Base-by-base conservation (phyloP, 106 monocot genomes). In the Dendrobium officinale region DNA sequence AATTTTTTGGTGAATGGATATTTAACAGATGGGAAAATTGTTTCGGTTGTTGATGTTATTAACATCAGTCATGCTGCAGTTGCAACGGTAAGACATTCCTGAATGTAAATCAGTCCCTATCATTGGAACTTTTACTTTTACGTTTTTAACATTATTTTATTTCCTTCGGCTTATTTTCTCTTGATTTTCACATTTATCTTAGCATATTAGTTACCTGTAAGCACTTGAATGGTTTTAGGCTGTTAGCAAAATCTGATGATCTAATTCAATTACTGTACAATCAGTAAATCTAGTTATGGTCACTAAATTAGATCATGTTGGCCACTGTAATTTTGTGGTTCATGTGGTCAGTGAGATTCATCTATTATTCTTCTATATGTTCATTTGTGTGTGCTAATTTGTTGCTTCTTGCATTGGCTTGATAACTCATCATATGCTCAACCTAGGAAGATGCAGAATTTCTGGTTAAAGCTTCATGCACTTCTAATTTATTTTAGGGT, bases 21-120 rank as follows among this genome's bases (percentile, higher is more conserved):
- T 74, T 74, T n/a, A 42, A 41, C 77, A 92, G 94, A 92, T 87
- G 94, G 90, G 40, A 87, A 82, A n/a, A 75, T 95, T 80, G 86
- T 95, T 43, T 85, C 87, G 22, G 82, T 92, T 20, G 74, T 95
- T 64, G 94, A 49, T 77, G 55, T 55, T 58, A 79, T 88, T 68
- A 80, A 88, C 64, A 76, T 88, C 49, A 84, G 82, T 20, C 79
- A 80, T 80, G 82, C 90, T 44, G 84, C 83, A 67, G 82, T 88
- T 55, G 78, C 88, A 43, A 76, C 90, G n/a, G 86, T 91, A 84
- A 84, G 79, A 67, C 19, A 42, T 40, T 68, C 29, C 27, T 47
- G 18, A 37, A 67, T 59, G 45, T 70, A 59, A 27, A 70, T 68
- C 42, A 49, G 10, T 37, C 33, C 40, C 15, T 72, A 40, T 16